phyloP scores from a whole-genome alignment of 768 basidiomycete genomes.

The Megacollybia marginata region DNA sequence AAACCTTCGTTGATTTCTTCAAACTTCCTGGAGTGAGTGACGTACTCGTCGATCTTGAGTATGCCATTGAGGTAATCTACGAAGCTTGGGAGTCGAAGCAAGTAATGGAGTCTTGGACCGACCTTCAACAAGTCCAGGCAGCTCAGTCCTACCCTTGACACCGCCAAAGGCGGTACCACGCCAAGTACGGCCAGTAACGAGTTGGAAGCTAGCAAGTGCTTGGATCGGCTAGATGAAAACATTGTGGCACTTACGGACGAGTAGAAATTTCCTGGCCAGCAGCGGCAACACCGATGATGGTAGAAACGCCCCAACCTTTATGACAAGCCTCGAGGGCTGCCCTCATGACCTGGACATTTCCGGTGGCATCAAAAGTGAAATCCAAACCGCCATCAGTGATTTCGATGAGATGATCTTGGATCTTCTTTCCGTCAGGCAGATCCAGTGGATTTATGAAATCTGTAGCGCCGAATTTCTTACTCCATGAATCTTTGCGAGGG shows the following conservation, averaged over 20 bases:
- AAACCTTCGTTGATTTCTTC: constrained; percentile 82
- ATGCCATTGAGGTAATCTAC: constrained; percentile 76
- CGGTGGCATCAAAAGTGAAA: constrained; percentile 96
- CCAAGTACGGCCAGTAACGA: constrained; percentile 90
- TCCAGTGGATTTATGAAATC: constrained; percentile 84
- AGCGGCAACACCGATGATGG: constrained; percentile 93
- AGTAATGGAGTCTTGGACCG: constrained; percentile 6
- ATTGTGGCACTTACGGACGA: constrained; percentile 52
- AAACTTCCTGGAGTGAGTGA: constrained; percentile 77
- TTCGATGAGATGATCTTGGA: constrained; percentile 86
- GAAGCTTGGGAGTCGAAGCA: neutral
- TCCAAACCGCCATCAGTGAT: constrained; percentile 96
- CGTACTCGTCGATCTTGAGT: constrained; percentile 92
- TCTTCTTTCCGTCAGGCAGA: constrained; percentile 71
- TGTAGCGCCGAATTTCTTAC: constrained; percentile 87
- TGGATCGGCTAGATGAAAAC: constrained; percentile 8
- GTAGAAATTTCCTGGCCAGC: constrained; percentile 94
- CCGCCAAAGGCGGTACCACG: constrained; percentile 95
- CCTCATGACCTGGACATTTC: constrained; percentile 93
- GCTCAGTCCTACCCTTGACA: constrained; percentile 94
- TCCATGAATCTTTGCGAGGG: constrained; percentile 79
- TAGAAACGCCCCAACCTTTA: constrained; percentile 98
- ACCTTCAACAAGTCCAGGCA: constrained; percentile 92
- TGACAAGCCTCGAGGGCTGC: constrained; percentile 97
- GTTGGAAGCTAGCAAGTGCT: constrained; percentile 42